Evolutionary conservation across 768 basidiomycete species (phyloP), one percentile per base, ranked within the genome.

Genomic region (Coprinellus aureogranulatus): DNA sequence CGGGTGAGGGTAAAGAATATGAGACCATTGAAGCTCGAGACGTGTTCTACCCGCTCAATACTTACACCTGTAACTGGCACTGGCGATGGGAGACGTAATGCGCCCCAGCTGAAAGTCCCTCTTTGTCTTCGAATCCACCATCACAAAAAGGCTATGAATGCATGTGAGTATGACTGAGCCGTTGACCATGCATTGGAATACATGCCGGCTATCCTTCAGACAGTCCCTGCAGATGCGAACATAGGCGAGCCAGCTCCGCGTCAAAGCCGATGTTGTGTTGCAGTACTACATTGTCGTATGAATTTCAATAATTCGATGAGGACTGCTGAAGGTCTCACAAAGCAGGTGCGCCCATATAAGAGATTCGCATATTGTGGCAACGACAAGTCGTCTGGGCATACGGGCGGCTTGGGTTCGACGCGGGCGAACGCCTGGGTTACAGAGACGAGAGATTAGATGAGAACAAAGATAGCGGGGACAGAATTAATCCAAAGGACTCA

Each of bases 281-380:
- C 41, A 44, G 18, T 10, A 44, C 14, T 44, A 22, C 18, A 44
- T 8, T 5, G 14, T 8, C 9, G 41, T 44, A 44, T 48, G 10
- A 48, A n/a, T 14, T 10, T 11, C 47, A 25, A 25, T 2, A 28
- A 11, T 3, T 10, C 11, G 23, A 6, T 11, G 47, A 48, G 41
- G 20, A 44, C 16, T 8, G 18, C 4, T 5, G 12, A 34, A 9
- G 26, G 11, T 20, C 53, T 41, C 27, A 58, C 57, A 42, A 58
- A 52, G 30, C 57, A 58, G 18, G 44, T 52, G 23, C 45, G 46
- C 12, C 67, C 68, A 60, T 72, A 79, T 8, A 76, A 47, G n/a
- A 77, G 61, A n/a, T 69, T 66, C 0, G 76, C 66, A 56, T 75
- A 78, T 28, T 67, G 67, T 0, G 69, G 61, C 31, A 74, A 65